Evolutionary conservation across 2,329 filamentous ascomycete genomes (phyloP).

Genomic region (Fusarium bulbicola): DNA sequence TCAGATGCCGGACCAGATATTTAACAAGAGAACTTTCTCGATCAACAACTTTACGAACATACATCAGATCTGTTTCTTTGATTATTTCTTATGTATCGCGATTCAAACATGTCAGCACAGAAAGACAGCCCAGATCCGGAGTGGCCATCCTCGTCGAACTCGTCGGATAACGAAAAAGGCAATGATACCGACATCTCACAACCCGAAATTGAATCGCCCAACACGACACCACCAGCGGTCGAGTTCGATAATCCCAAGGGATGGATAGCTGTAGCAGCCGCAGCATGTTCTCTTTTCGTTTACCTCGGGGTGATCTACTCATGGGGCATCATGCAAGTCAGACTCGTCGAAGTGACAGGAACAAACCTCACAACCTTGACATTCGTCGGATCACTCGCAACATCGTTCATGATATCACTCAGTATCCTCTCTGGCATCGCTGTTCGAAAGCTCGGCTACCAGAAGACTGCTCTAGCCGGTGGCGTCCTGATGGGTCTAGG

Average conservation of each 20-base stretch:
- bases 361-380: constrained; percentile 41
- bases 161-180: constrained; percentile 25
- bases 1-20: background rate
- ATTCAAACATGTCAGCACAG: background rate
- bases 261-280: constrained; percentile 31
- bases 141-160: background rate
- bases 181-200: constrained; percentile 4
- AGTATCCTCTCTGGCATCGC: constrained; percentile 30
- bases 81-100: accelerated
- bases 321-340: constrained; percentile 45
- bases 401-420: constrained; percentile 40
- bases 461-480: constrained; percentile 35
- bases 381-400: constrained; percentile 44
- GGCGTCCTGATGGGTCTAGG: constrained; percentile 43
- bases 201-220: too few species aligned
- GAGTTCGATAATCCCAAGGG: constrained; percentile 25
- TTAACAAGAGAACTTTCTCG: background rate
- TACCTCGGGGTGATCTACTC: constrained; percentile 46
- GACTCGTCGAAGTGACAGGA: constrained; percentile 37
- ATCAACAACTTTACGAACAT: background rate
- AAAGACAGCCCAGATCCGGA: background rate
- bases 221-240: background rate
- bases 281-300: constrained; percentile 39
- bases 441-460: constrained; percentile 38
- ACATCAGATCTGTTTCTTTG: background rate